Percentiles rank a stretch among this genome's conserved stretches.
These are phyloP conservation scores for Carex arenaria DNA, from an alignment of 202 grass and related monocot species.

Conservation along the genomic window DNA sequence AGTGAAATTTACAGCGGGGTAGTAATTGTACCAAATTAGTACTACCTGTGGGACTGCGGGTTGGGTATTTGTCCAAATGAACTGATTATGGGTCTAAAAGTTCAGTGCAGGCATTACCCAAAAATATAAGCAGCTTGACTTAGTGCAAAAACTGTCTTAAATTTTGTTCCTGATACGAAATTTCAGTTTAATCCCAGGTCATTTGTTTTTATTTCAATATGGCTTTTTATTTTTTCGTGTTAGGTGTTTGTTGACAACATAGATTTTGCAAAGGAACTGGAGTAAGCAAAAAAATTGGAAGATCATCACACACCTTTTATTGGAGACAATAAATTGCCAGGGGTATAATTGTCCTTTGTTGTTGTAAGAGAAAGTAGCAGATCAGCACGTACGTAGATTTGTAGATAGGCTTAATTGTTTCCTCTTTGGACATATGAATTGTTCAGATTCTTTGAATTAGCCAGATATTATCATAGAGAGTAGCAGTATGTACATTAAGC, in stretches of 20 bases:
- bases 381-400: background rate
- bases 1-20: background rate
- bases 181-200: background rate
- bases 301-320: background rate
- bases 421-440: background rate
- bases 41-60: background rate
- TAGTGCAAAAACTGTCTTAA: background rate
- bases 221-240: slow-evolving; percentile 18
- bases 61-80: no score
- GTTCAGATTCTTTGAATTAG: background rate
- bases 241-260: slow-evolving; percentile 94
- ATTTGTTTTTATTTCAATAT: background rate
- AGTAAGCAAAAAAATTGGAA: slow-evolving; percentile 40
- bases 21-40: background rate
- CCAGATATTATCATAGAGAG: slow-evolving; percentile 12
- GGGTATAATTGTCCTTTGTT: background rate
- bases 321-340: background rate
- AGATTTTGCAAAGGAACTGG: slow-evolving; percentile 92
- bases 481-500: slow-evolving; percentile 17
- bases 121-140: background rate
- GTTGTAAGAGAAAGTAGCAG: slow-evolving; percentile 6
- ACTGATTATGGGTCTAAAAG: no score
- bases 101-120: background rate
- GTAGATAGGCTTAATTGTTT: slow-evolving; percentile 21
- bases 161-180: background rate